Base-by-base conservation (phyloP, 2,329 filamentous ascomycete species). In the Lachnellula subtilissima region DNA sequence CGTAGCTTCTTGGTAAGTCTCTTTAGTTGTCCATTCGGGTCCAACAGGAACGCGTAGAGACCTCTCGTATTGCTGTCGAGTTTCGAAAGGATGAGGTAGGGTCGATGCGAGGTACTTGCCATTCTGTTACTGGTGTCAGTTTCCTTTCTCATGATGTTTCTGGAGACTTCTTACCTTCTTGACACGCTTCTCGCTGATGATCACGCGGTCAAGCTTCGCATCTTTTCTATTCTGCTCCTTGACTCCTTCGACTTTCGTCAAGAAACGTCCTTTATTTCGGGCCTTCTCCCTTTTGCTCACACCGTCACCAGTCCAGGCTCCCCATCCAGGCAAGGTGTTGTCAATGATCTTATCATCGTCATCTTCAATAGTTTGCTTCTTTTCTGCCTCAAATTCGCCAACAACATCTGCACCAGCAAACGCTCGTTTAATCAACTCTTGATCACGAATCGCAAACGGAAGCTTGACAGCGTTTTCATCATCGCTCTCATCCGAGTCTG, bases 11-110 rank as follows among this genome's bases (percentile, higher is more conserved):
- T 97, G 92, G 80, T 94, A 94, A 14, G 88, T 91, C 76, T 91
- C 85, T 81, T 96, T 97, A n/a, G 93, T 97, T 64, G 86, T 85
- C 92, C 93, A 99, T 73, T 99, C 93, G 15, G 88, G 90, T 1
- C 94, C 94, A 58, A 97, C 84, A 1, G 94, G 94, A 63, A 97
- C 75, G 45, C 93, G 81, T 56, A 97, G 76, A 61, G 88, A 89
- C 50, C 93, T 79, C 78, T 99, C 94, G 74, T 97, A 97, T 77
- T 97, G 91, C 68, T 88, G 82, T 64, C 81, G 82, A 28, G 82
- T 90, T 78, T 97, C 93, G 72, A 91, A 97, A n/a, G 86, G 86
- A 73, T 95, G 89, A 50, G 94, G 94, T 50, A 99, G 77, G 65
- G 85, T 83, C 8, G 85, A 84, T 17, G 94, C 92, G 66, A 96